Evolutionary conservation across 352 stramenopile species (phyloP), one percentile per base, ranked within the genome.

Genomic region (Phytophthora meadii): DNA sequence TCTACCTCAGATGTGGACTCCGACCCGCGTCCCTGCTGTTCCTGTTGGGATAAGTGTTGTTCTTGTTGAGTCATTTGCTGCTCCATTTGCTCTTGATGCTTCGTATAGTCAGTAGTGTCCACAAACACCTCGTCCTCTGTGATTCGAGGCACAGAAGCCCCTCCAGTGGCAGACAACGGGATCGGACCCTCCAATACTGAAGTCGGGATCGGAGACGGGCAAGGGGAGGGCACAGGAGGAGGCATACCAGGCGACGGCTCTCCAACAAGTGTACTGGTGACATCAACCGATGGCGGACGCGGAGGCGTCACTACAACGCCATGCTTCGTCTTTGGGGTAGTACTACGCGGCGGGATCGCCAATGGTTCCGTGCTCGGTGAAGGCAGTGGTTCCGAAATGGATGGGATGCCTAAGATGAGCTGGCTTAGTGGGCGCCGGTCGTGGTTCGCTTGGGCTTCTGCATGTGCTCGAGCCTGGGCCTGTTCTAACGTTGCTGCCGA

Each of bases 331-430:
- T 58, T 61, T 30, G 53, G 37, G 9, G 39, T 52, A n/a, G 34
- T 25, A 46, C 37, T 58, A 22, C 50, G 44, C 11, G 56, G 56
- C 19, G 41, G 48, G 27, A 59, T 82, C 25, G 52, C 59, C 39
- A 66, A 40, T 54, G 70, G 58, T 44, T 65, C 45, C 37, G 51
- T 65, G 25, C 40, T 70, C 49, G 56, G 50, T 47, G 58, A 65
- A 37, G 59, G 45, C n/a, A 68, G 51, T 39, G 66, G 51, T 19
- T 72, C 84, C 37, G 50, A 69, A 14, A 70, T 80, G 1, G 82
- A 83, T 12, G 86, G 84, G 27, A 92, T 91, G 0, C 79, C 76
- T 10, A 94, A 70, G 46, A 94, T 90, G 52, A 92, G 61, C 34
- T 90, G 75, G 37, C 83, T 94, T 0, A 85, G 65, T 6, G 83